These are phyloP conservation scores for Rhodofomes roseus DNA, from an alignment of 1,284 basidiomycete genomes.

Conservation along the genomic window DNA sequence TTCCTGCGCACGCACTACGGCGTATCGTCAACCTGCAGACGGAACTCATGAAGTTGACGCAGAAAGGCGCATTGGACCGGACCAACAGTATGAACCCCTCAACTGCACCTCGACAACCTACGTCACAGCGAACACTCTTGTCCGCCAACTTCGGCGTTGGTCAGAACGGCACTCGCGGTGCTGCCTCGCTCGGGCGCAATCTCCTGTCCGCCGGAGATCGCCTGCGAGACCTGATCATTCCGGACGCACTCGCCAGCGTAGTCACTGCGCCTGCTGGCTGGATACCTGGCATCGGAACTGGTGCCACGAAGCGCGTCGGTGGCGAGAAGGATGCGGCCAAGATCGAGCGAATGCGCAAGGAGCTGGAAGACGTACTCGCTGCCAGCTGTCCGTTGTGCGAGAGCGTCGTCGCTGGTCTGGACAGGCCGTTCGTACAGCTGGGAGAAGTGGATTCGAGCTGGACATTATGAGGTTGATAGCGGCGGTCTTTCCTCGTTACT, in stretches of 20 bases:
- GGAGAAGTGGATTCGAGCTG: conserved; percentile 82
- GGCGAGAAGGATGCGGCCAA: conserved; percentile 54
- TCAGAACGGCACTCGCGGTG: conserved; percentile 57
- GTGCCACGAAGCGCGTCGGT: conserved; percentile 38
- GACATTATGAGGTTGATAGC: conserved; percentile 52
- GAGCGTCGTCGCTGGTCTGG: conserved; percentile 78
- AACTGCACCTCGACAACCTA: conserved; percentile 38
- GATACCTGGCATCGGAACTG: conserved; percentile 59
- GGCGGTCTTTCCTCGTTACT: background rate
- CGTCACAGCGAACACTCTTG: conserved; percentile 60
- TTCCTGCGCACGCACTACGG: conserved; percentile 77
- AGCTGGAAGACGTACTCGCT: conserved; percentile 86
- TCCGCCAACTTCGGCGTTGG: conserved; percentile 66
- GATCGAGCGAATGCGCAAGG: conserved; percentile 66
- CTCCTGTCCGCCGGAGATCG: conserved; percentile 86
- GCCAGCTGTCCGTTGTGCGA: conserved; percentile 90
- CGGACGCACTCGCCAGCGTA: conserved; percentile 80
- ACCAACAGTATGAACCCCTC: conserved; percentile 31
- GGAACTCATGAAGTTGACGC: conserved; percentile 64
- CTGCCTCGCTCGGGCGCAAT: conserved; percentile 71
- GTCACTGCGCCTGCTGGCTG: conserved; percentile 62
- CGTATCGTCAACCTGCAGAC: conserved; percentile 83
- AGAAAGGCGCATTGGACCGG: conserved; percentile 32
- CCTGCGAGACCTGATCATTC: conserved; percentile 86
- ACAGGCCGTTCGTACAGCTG: conserved; percentile 80